These are phyloP conservation scores for Flaveria bidentis DNA, from an alignment of 129 eudicot species.

Conservation along the genomic window DNA sequence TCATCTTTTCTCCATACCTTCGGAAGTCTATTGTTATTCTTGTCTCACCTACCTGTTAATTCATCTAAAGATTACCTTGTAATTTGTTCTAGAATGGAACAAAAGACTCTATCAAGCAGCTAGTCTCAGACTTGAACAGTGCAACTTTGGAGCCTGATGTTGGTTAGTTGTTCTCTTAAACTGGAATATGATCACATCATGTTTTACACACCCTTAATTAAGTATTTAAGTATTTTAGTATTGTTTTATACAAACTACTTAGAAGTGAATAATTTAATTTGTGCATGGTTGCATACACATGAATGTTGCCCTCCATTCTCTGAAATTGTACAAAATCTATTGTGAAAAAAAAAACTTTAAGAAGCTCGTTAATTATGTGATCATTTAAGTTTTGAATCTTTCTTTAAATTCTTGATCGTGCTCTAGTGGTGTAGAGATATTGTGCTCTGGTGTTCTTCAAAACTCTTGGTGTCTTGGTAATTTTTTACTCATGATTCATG, in stretches of 20 bases:
- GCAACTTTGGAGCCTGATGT: constrained; percentile 94
- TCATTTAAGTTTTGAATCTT: not conserved
- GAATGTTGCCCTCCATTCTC: not conserved
- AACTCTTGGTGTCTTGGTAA: not conserved
- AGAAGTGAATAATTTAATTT: not conserved
- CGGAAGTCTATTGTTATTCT: not conserved
- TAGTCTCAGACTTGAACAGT: constrained; percentile 87
- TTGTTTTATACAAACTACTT: constrained; percentile 4
- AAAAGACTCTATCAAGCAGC: constrained; percentile 91
- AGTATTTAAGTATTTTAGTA: not conserved
- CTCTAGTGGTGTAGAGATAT: not conserved
- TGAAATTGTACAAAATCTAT: not conserved
- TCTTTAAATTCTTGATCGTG: not conserved
- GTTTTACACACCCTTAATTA: not conserved
- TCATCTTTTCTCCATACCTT: constrained; percentile 15
- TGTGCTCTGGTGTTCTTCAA: not conserved
- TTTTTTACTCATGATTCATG: constrained; percentile 15
- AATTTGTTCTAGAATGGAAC: constrained; percentile 74
- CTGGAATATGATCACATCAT: constrained; percentile 7
- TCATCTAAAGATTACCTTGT: constrained; percentile 25
- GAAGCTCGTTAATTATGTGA: not conserved
- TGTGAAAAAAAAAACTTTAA: not conserved
- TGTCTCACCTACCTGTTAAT: constrained; percentile 8
- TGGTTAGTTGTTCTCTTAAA: constrained; percentile 60
- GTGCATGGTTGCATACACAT: not conserved